phyloP scores from a whole-genome alignment of 192 early-diverging fungal genomes.

The Funneliformis geosporum region DNA sequence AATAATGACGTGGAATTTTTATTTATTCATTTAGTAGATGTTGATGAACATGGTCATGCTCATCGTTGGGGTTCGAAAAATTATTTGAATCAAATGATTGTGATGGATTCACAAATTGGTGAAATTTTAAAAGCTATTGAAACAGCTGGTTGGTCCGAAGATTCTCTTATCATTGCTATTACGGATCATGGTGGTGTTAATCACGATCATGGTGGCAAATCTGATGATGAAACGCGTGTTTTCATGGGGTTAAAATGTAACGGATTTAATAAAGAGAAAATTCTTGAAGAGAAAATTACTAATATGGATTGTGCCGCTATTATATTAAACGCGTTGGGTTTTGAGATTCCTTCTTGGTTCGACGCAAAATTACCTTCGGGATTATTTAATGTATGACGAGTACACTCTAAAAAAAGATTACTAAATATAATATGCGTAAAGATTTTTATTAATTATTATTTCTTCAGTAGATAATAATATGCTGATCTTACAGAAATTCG shows the following conservation, averaged over 20 bases:
- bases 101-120: conserved; percentile 1
- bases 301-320: conserved; percentile 25
- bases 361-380: conserved; percentile 5
- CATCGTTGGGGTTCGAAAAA: conserved; percentile 10
- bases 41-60: conserved; percentile 19
- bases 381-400: neutral
- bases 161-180: neutral
- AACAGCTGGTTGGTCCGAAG: neutral
- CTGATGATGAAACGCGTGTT: neutral
- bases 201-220: conserved; percentile 12
- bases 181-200: conserved; percentile 23
- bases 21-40: conserved; percentile 25
- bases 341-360: conserved; percentile 1
- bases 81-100: conserved; percentile 2
- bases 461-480: too few relatives aligned
- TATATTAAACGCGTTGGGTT: neutral
- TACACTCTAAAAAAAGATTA: neutral
- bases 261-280: neutral
- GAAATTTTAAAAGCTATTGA: conserved; percentile 10
- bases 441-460: too few relatives aligned
- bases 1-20: conserved; percentile 16
- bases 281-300: neutral
- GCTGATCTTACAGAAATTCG: too few relatives aligned
- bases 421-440: neutral
- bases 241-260: neutral